Evolutionary conservation across 495 filamentous ascomycete species (phyloP).

Genomic region (Astrothelium subdiscretum): DNA sequence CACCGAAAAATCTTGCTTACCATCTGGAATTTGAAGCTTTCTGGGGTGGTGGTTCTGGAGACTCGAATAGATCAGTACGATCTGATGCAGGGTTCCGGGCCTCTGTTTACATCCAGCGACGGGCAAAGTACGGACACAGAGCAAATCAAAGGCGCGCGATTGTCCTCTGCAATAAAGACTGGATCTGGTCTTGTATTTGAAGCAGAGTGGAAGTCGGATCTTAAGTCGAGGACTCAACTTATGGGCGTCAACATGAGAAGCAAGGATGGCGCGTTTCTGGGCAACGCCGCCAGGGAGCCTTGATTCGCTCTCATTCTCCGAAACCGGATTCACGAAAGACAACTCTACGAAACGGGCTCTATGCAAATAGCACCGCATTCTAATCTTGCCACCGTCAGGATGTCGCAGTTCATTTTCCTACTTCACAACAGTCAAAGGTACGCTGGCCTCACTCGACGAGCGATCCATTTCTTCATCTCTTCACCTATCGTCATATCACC

Average conservation of each 20-base stretch:
- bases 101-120: not conserved
- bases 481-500: too few relatives aligned
- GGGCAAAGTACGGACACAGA: not conserved
- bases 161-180: not conserved
- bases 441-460: too few relatives aligned
- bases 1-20: not conserved
- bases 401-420: too few relatives aligned
- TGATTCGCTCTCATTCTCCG: not conserved
- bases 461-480: too few relatives aligned
- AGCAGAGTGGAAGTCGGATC: not conserved
- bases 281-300: not conserved
- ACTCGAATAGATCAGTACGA: not conserved
- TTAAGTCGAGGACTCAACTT: not conserved
- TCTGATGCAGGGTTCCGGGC: not conserved
- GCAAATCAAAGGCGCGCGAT: not conserved
- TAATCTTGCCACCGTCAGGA: too few relatives aligned
- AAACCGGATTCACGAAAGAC: not conserved
- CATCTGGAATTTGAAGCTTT: not conserved
- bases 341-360: not conserved
- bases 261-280: conserved; percentile 2
- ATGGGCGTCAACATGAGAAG: not conserved
- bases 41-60: not conserved
- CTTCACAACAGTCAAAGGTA: too few relatives aligned
- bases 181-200: not conserved
- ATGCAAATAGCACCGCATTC: too few relatives aligned